A percentile compares a stretch with the other conserved stretches of the same genome.
phyloP scores from a whole-genome alignment of 495 filamentous ascomycete genomes.

The Daldinia concentrica region DNA sequence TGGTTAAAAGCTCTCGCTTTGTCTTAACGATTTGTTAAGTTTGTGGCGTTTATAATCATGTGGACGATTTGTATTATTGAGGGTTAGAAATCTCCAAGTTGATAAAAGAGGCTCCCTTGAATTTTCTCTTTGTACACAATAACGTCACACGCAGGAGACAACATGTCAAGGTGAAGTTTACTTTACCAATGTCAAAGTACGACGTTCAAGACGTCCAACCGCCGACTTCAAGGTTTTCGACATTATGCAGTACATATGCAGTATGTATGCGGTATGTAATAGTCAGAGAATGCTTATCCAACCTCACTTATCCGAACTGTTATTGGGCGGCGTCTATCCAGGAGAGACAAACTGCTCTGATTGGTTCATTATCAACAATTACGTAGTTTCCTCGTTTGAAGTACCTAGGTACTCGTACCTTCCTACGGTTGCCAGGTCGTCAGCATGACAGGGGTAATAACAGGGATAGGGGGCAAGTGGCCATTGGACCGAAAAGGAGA shows the following conservation, averaged over 20 bases:
- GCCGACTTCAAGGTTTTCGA: neutral
- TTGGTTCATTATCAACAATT: conserved; percentile 20
- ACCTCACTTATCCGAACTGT: conserved; percentile 4
- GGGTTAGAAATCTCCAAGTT: conserved; percentile 12
- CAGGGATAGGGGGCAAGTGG: conserved; percentile 23
- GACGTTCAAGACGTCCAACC: neutral
- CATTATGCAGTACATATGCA: neutral
- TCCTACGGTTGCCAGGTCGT: conserved; percentile 36
- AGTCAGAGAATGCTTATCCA: conserved; percentile 4
- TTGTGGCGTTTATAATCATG: conserved; percentile 25
- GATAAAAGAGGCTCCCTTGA: conserved; percentile 6
- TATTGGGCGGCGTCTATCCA: neutral
- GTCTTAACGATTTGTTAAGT: conserved; percentile 4
- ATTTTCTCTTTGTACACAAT: neutral
- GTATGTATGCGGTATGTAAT: neutral
- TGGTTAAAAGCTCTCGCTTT: neutral
- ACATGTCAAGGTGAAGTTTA: neutral
- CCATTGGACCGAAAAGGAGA: conserved; percentile 14
- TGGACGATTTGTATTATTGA: conserved; percentile 31
- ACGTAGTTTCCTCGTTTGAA: conserved; percentile 15
- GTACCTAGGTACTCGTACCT: conserved; percentile 8
- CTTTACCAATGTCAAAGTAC: conserved; percentile 7
- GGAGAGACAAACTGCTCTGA: neutral
- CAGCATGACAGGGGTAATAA: conserved; percentile 26
- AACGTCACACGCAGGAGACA: neutral